Evolutionary conservation across 495 filamentous ascomycete genomes (phyloP).

Genomic region (Achaetomiella virescens): DNA sequence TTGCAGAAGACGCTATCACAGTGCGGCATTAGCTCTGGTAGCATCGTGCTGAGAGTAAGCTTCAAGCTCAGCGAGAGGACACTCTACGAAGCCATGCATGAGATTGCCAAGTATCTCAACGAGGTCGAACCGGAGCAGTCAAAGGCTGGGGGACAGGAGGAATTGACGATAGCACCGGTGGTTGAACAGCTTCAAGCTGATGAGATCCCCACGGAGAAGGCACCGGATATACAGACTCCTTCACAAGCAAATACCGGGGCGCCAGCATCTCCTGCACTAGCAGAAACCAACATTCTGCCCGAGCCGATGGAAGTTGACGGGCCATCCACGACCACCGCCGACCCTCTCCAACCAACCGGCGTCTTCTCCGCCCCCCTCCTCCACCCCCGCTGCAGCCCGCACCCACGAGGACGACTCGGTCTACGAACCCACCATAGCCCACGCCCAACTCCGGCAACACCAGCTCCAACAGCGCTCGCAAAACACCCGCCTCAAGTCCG

Average conservation of each 20-base stretch:
- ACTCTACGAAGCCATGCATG: constrained; percentile 74
- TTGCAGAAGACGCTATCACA: constrained; percentile 84
- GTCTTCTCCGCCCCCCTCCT: constrained; percentile 71
- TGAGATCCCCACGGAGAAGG: constrained; percentile 6
- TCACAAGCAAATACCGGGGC: constrained; percentile 1
- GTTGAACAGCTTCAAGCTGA: constrained; percentile 19
- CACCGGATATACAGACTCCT: constrained; percentile 7
- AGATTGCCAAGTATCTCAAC: constrained; percentile 68
- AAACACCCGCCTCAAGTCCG: constrained; percentile 64
- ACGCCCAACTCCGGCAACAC: constrained; percentile 75
- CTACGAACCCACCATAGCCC: constrained; percentile 77
- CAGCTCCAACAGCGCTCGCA: constrained; percentile 56
- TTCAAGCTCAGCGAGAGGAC: constrained; percentile 72
- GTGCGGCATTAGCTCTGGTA: constrained; percentile 78
- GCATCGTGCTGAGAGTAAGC: constrained; percentile 64
- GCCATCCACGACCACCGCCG: constrained; percentile 13
- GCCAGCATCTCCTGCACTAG: background rate
- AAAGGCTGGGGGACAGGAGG: constrained; percentile 1
- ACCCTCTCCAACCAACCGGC: constrained; percentile 46
- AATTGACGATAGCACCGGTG: constrained; percentile 13
- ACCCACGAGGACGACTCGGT: constrained; percentile 60
- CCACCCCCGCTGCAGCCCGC: constrained; percentile 69
- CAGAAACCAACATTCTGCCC: background rate
- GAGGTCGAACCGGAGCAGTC: constrained; percentile 29
- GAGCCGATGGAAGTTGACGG: constrained; percentile 6